A percentile compares a stretch with the other conserved stretches of the same genome.
Evolutionary conservation across 306 rosid species (phyloP).

Genomic region (Mimosa pudica): DNA sequence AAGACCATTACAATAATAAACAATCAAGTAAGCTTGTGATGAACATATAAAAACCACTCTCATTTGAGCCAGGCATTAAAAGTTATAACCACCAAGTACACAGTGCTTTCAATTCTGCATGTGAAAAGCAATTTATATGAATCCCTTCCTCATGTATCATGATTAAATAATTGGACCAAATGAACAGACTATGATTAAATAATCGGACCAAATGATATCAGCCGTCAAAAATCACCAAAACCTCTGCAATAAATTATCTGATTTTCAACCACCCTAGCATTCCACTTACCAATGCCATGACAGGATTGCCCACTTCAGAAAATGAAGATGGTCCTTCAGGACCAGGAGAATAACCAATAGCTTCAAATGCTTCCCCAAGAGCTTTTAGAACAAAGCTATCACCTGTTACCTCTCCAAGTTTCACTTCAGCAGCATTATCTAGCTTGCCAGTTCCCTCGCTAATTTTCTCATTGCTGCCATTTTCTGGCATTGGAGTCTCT

Average conservation of each 20-base stretch:
- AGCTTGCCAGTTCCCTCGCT: slow-evolving; percentile 38
- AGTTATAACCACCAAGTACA: slow-evolving; percentile 18
- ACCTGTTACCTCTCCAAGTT: slow-evolving; percentile 43
- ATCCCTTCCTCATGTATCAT: not conserved
- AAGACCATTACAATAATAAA: not conserved
- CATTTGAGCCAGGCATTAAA: slow-evolving; percentile 4
- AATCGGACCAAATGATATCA: not conserved
- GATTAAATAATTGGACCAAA: not conserved
- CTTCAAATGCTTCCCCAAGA: slow-evolving; percentile 72
- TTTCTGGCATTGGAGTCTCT: slow-evolving; percentile 49
- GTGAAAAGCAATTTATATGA: slow-evolving; percentile 1
- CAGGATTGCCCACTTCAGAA: slow-evolving; percentile 78
- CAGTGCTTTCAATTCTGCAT: not conserved
- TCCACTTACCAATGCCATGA: slow-evolving; percentile 75
- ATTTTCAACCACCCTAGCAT: slow-evolving; percentile 14
- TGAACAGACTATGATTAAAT: not conserved
- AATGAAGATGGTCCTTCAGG: slow-evolving; percentile 59
- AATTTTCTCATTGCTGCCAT: slow-evolving; percentile 42
- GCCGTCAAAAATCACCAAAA: slow-evolving; percentile 5
- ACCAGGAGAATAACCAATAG: slow-evolving; percentile 56
- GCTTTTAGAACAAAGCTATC: slow-evolving; percentile 57
- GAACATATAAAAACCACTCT: not conserved
- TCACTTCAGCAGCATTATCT: slow-evolving; percentile 44
- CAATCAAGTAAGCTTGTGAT: not conserved
- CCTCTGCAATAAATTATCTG: slow-evolving; percentile 8